Evolutionary conservation across 495 filamentous ascomycete species (phyloP).

Genomic region (Parachaetomium inaequale): DNA sequence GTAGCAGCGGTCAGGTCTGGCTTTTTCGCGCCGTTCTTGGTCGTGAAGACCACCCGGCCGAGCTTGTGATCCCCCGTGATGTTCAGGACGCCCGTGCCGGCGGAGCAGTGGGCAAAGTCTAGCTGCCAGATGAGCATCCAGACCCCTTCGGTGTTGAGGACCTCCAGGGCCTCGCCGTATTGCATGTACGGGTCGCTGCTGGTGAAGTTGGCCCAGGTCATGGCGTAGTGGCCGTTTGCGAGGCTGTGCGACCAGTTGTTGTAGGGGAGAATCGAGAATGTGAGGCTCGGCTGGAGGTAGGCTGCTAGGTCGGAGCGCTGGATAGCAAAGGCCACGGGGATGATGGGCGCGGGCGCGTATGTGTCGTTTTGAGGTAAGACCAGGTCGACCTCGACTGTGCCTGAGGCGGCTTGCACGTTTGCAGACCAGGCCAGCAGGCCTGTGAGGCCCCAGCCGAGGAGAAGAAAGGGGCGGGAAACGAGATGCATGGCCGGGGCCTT

Average conservation of each 20-base stretch:
- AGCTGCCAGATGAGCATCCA: background rate
- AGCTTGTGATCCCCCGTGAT: background rate
- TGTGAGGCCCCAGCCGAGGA: background rate
- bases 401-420: background rate
- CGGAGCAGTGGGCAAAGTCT: background rate
- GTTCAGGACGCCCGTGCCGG: background rate
- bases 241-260: background rate
- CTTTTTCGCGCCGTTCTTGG: background rate
- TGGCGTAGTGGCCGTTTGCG: background rate
- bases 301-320: background rate
- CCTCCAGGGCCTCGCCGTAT: background rate
- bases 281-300: background rate
- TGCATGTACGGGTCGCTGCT: background rate
- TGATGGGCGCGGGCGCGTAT: background rate
- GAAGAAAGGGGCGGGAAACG: background rate
- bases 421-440: background rate
- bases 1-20: background rate
- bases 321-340: background rate
- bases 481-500: background rate
- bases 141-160: background rate
- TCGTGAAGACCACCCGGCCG: background rate
- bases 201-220: background rate
- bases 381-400: background rate
- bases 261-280: background rate
- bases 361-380: background rate